These are phyloP conservation scores for Eutypella sp. DNA, from an alignment of 2,329 filamentous ascomycete genomes.

Conservation along the genomic window DNA sequence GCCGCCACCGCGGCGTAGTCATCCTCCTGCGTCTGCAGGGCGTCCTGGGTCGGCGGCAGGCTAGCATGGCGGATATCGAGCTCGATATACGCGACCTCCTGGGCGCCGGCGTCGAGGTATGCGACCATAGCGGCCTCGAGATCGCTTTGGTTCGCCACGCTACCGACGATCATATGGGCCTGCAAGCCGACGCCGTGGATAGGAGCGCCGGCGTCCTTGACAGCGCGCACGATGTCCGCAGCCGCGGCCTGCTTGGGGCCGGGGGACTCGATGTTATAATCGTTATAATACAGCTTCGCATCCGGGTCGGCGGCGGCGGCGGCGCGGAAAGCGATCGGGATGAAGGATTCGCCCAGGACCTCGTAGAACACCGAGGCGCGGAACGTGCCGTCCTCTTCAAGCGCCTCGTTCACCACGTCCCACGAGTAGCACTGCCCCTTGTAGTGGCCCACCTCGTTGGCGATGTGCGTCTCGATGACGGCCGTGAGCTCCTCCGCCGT, in stretches of 20 bases:
- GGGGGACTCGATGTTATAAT: slow-evolving; percentile 56
- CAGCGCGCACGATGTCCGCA: slow-evolving; percentile 38
- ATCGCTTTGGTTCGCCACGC: slow-evolving; percentile 39
- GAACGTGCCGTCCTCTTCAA: slow-evolving; percentile 52
- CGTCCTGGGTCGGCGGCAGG: slow-evolving; percentile 38
- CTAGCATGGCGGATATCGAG: slow-evolving; percentile 50
- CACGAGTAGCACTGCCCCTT: slow-evolving; percentile 57
- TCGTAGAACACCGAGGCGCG: slow-evolving; percentile 49
- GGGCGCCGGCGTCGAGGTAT: slow-evolving; percentile 45
- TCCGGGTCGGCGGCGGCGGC: slow-evolving; percentile 48
- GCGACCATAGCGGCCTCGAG: slow-evolving; percentile 41
- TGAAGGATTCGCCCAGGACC: slow-evolving; percentile 51
- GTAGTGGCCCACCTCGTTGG: slow-evolving; percentile 52
- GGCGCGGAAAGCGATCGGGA: slow-evolving; percentile 53
- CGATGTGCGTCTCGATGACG: slow-evolving; percentile 56
- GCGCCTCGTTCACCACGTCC: slow-evolving; percentile 63
- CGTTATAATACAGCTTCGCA: slow-evolving; percentile 53
- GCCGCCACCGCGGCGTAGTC: slow-evolving; percentile 37
- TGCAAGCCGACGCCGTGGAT: slow-evolving; percentile 62
- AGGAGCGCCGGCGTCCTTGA: slow-evolving; percentile 44
- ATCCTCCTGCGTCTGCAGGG: slow-evolving; percentile 39
- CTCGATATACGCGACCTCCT: slow-evolving; percentile 57
- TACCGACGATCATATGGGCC: slow-evolving; percentile 53
- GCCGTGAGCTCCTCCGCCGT: slow-evolving; percentile 52
- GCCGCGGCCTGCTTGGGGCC: slow-evolving; percentile 41